Base-by-base conservation (phyloP, 2,329 filamentous ascomycete genomes). In the Apiospora rasikravindrae region DNA sequence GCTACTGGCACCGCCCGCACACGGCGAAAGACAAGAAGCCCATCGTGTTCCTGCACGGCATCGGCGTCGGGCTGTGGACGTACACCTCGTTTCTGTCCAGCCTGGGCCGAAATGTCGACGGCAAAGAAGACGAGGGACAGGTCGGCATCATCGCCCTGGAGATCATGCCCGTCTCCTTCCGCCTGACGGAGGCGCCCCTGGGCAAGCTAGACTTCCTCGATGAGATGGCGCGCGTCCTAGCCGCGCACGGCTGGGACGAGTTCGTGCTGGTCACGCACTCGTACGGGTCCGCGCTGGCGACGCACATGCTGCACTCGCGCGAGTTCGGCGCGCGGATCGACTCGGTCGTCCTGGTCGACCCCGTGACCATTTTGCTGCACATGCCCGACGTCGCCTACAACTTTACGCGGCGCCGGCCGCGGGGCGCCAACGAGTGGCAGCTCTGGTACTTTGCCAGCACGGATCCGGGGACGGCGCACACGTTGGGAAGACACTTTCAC, bases 371-470 rank as follows among this genome's bases (percentile, higher is more conserved):
- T 70, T 81, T 93, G 71, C 84, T 94, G 45, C 92, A 94, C 78
- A 85, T 92, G 47, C 92, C 92, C 0, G 86, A 92, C 73, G 90
- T 94, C 44, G 90, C 91, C 14, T 93, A 90, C 84, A 94, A 94
- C 81, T 94, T 94, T 78, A 91, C 88, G 14, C 83, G 86, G 73
- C 82, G 88, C 40, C 78, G 74, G 70, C 88, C 89, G 4, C 82
- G 75, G 78, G 82, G 71, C 71, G 91, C 92, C n/a, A 93, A 92
- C 74, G 91, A 94, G 80, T 91, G 89, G 83, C 88, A 92, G 78
- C 82, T 94, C 19, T 92, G 89, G 85, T 94, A 92, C 76, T 93
- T 93, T 78, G 92, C 90, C 7, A 89, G 87, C 64, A 91, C 87
- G 70, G 92, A 94, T 75, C 88, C 90, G 40, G 90, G 90, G 2